Evolutionary conservation across 345 rosid genomes (phyloP), one percentile per base, ranked within the genome.

Genomic region (Rhizophora apiculata): DNA sequence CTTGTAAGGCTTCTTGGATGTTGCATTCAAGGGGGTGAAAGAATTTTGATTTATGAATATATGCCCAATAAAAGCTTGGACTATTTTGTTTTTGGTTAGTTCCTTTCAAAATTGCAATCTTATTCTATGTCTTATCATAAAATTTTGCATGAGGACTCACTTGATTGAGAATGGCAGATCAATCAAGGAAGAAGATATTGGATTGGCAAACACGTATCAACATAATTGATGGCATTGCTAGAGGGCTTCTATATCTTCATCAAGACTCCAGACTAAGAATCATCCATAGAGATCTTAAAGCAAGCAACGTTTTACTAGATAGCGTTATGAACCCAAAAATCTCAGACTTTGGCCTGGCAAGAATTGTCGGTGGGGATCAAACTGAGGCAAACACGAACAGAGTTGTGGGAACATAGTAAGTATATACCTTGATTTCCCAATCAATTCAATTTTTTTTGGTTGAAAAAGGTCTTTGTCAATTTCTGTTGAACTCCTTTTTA

Each of bases 221-320:
- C 65, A 82, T 85, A 48, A 22, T 85, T 10, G 72, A 63, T 31
- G 87, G 87, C 26, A 82, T 85, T n/a, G 79, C 85, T 11, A 67
- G 73, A 64, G 86, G 89, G 53, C 84, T 80, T 64, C 54, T 82
- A 26, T 85, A 87, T 73, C 85, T 83, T 16, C 89, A 83, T 63
- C 84, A 83, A 21, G 83, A 85, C 46, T 83, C 89, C 0, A 83
- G 83, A 27, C 32, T 83, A 26, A 77, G 82, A 48, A 80, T 85
- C 4, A 76, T 85, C 15, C 91, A 80, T 43, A 76, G 87, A 52
- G 87, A 85, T 49, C 70, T 73, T 9, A 73, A 72, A 36, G 54
- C 66, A 51, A 59, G 76, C 61, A 72, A 66, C 26, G 49, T 72
- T 15, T 60, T 72, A 20, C 55, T 72, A n/a, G 76, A 72, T 16